Conservation (phyloP, 2,329 filamentous ascomycete genomes). For the Helotiales sp. region DNA sequence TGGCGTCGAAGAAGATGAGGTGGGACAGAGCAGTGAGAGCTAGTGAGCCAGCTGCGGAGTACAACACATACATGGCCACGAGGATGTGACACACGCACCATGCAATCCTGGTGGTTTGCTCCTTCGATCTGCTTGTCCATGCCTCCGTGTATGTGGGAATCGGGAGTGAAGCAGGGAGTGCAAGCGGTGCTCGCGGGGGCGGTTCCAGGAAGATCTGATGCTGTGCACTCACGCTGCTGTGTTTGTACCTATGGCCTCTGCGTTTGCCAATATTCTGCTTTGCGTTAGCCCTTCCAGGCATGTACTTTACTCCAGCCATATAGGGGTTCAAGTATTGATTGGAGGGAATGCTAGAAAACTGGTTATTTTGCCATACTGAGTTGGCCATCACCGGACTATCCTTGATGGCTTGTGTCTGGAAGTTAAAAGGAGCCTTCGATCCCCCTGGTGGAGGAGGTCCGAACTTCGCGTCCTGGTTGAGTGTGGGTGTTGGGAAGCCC, state of each 20-base stretch:
- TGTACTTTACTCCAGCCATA: constrained; percentile 1
- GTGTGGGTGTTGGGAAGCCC: constrained; percentile 15
- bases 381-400: constrained; percentile 67
- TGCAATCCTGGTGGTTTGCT: constrained; percentile 78
- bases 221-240: constrained; percentile 83
- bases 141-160: constrained; percentile 88
- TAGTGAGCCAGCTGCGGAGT: constrained; percentile 80
- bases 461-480: constrained; percentile 34
- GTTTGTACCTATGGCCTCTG: constrained; percentile 95
- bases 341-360: background rate
- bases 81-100: constrained; percentile 91
- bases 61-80: constrained; percentile 81
- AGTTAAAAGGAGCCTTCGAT: constrained; percentile 81
- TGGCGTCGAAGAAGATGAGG: constrained; percentile 91
- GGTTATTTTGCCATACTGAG: constrained; percentile 55
- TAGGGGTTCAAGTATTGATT: background rate
- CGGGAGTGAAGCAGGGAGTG: constrained; percentile 87
- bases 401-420: constrained; percentile 78
- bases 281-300: constrained; percentile 26
- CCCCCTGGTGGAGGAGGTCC: constrained; percentile 32
- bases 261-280: constrained; percentile 82
- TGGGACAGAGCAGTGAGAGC: constrained; percentile 92
- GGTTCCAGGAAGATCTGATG: constrained; percentile 98
- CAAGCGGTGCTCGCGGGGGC: constrained; percentile 78
- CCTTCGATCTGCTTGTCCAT: constrained; percentile 83